phyloP scores from a whole-genome alignment of 352 stramenopile genomes.

The Thraustotheca clavata region DNA sequence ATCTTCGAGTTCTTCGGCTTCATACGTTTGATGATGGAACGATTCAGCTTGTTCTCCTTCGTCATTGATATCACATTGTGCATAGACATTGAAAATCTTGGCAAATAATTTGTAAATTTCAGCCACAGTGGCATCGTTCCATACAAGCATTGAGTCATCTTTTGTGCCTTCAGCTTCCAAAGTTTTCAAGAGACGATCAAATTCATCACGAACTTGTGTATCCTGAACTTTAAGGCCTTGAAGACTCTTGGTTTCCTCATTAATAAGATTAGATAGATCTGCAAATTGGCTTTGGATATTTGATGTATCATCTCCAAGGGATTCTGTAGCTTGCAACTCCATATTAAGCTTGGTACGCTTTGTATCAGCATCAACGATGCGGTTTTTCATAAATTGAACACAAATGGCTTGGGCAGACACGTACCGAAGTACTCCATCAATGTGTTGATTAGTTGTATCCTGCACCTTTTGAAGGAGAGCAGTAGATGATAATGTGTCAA shows the following conservation, averaged over 20 bases:
- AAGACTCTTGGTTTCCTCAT: conserved; percentile 16
- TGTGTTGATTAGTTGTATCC: conserved; percentile 36
- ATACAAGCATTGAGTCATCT: not conserved
- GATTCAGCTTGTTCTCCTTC: not conserved
- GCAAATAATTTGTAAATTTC: conserved; percentile 12
- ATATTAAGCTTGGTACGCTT: conserved; percentile 32
- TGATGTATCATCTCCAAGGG: conserved; percentile 42
- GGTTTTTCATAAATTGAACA: conserved; percentile 69
- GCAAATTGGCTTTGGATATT: conserved; percentile 24
- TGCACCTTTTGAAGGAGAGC: not conserved
- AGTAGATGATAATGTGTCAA: conserved; percentile 10
- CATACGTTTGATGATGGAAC: too few relatives aligned
- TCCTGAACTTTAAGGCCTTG: not conserved
- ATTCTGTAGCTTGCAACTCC: conserved; percentile 43
- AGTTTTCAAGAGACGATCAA: not conserved
- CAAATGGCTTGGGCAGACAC: conserved; percentile 68
- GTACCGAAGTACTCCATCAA: conserved; percentile 61
- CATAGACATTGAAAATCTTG: conserved; percentile 17
- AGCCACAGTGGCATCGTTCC: not conserved
- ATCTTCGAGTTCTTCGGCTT: not conserved
- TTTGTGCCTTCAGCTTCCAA: not conserved
- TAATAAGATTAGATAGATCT: not conserved
- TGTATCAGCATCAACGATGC: conserved; percentile 37
- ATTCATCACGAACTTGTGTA: not conserved
- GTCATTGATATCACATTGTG: not conserved